phyloP scores from a whole-genome alignment of 2,329 filamentous ascomycete species.

The Teratosphaeria zuluensis region DNA sequence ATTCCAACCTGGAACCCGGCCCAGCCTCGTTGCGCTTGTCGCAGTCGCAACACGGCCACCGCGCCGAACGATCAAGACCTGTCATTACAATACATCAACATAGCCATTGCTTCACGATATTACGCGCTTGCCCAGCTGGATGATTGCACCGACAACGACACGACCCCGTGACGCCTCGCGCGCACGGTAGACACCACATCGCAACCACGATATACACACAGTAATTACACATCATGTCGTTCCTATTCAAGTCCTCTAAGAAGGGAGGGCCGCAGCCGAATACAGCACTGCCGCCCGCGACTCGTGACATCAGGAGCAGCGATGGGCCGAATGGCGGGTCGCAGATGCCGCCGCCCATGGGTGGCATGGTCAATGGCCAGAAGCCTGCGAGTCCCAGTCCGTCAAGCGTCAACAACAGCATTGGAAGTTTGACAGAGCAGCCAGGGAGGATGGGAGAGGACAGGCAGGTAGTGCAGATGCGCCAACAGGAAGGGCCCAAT shows the following conservation, averaged over 20 bases:
- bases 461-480: not conserved
- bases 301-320: slow-evolving; percentile 47
- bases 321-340: slow-evolving; percentile 35
- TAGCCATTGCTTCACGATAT: not conserved
- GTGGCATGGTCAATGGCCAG: slow-evolving; percentile 29
- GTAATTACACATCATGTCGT: slow-evolving; percentile 32
- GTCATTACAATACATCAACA: not conserved
- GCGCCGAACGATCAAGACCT: not conserved
- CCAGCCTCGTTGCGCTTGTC: not conserved
- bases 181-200: not conserved
- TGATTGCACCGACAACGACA: not conserved
- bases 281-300: slow-evolving; percentile 41
- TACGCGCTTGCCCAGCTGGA: not conserved
- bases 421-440: slow-evolving; percentile 7
- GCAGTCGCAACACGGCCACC: not conserved
- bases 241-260: slow-evolving; percentile 40
- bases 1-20: not conserved
- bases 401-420: slow-evolving; percentile 53
- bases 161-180: not conserved
- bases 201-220: not conserved
- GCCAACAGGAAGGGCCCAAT: not conserved
- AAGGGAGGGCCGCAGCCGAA: slow-evolving; percentile 2
- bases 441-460: slow-evolving; percentile 3
- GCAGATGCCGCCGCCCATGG: slow-evolving; percentile 34
- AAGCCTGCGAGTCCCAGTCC: slow-evolving; percentile 42